Evolutionary conservation across 1,284 basidiomycete genomes (phyloP).

Genomic region (Rhodotorula sp.): DNA sequence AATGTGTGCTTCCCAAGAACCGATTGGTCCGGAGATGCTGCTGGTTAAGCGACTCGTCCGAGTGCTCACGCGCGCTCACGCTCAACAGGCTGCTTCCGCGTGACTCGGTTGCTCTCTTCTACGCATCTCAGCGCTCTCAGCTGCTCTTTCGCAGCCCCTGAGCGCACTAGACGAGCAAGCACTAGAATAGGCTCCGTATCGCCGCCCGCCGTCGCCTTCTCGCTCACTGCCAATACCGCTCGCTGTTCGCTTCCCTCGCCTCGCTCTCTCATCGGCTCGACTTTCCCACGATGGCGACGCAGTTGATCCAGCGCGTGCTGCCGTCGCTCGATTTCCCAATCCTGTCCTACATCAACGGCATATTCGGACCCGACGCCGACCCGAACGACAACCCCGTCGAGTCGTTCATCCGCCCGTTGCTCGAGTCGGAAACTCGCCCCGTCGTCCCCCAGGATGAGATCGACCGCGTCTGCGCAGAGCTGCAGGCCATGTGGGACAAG

Average conservation of each 20-base stretch:
- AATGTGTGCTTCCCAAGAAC: no score
- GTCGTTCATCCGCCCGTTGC: conserved; percentile 40
- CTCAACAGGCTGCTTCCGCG: no score
- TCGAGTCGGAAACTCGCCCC: conserved; percentile 55
- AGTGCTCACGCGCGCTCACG: no score
- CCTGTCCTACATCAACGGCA: conserved; percentile 26
- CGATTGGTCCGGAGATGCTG: no score
- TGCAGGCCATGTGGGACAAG: conserved; percentile 60
- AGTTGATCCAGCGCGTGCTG: conserved; percentile 20
- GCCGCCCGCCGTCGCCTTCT: not conserved
- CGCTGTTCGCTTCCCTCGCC: not conserved
- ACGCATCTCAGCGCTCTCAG: not conserved
- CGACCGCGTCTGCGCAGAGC: conserved; percentile 64
- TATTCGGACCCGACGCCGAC: conserved; percentile 25
- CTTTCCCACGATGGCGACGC: conserved; percentile 10
- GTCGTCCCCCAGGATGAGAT: conserved; percentile 65
- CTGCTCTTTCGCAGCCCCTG: no score
- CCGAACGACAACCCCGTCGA: conserved; percentile 53
- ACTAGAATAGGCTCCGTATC: not conserved
- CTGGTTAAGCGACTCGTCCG: no score
- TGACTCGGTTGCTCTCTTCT: not conserved
- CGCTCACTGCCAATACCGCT: not conserved
- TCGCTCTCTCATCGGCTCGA: not conserved
- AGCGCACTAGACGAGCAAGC: not conserved
- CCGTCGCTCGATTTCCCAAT: conserved; percentile 16